phyloP scores from a whole-genome alignment of 2,329 filamentous ascomycete species.

The Verticillium zaregamsianum region DNA sequence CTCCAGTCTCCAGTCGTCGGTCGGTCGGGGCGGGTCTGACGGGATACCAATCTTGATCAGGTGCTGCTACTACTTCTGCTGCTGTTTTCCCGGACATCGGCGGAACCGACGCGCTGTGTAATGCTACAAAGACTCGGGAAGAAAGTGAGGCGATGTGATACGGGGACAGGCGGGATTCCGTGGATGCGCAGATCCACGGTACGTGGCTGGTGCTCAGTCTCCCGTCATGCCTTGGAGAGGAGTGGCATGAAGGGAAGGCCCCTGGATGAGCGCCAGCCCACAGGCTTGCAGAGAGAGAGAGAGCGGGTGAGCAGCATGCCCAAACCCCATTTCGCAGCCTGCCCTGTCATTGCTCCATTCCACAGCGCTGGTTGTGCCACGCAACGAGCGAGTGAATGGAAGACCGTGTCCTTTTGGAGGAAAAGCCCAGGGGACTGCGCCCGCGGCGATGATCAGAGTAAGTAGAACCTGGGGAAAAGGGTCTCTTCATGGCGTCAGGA shows the following conservation, averaged over 20 bases:
- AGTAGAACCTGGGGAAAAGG: neutral
- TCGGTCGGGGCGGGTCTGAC: neutral
- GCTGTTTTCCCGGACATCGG: neutral
- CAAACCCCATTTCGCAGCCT: neutral
- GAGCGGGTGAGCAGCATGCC: neutral
- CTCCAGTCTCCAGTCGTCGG: neutral
- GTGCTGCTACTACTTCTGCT: neutral
- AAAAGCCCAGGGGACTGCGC: neutral
- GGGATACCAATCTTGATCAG: neutral
- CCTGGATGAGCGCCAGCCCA: neutral
- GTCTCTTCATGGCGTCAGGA: neutral
- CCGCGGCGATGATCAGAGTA: neutral
- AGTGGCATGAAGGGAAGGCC: neutral
- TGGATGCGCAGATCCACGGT: neutral
- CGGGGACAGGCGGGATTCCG: neutral
- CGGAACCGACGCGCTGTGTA: neutral
- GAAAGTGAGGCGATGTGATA: neutral
- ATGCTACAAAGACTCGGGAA: neutral
- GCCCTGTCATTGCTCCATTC: neutral
- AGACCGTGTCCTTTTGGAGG: neutral
- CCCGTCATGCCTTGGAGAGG: neutral
- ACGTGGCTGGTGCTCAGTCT: neutral
- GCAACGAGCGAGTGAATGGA: neutral
- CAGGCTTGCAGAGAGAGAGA: neutral
- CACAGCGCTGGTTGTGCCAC: neutral